Evolutionary conservation across 441 rosid genomes (phyloP).

Genomic region (Hura crepitans): DNA sequence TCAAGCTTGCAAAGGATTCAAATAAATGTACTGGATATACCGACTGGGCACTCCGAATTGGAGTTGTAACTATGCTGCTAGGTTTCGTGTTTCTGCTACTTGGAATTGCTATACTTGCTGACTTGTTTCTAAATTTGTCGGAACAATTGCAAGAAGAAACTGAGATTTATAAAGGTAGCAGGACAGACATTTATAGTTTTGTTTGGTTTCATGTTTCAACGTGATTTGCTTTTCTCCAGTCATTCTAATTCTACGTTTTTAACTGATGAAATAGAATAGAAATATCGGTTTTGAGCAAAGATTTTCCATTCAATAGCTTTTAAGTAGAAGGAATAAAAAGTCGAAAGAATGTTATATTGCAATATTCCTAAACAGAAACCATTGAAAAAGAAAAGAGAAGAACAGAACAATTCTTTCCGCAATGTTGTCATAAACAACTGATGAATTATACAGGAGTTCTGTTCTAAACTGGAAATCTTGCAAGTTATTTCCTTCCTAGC

Average conservation of each 20-base stretch:
- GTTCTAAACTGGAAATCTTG: neutral
- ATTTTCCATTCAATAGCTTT: neutral
- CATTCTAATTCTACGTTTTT: neutral
- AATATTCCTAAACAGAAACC: neutral
- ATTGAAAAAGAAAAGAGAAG: neutral
- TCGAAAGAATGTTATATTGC: neutral
- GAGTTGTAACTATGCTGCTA: constrained; percentile 23
- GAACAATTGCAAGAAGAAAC: constrained; percentile 27
- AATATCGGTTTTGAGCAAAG: neutral
- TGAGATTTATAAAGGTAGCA: constrained; percentile 23
- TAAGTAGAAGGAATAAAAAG: neutral
- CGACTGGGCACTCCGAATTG: constrained; percentile 29
- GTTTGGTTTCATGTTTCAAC: neutral
- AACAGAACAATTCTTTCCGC: neutral
- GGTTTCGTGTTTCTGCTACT: constrained; percentile 29
- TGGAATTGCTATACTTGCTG: constrained; percentile 30
- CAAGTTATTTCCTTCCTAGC: neutral
- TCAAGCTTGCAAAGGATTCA: constrained; percentile 28
- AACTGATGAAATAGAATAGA: neutral
- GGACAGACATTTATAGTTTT: neutral
- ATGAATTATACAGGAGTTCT: neutral
- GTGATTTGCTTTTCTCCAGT: neutral
- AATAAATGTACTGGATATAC: constrained; percentile 19
- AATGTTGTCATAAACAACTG: neutral
- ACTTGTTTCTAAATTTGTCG: constrained; percentile 29